Base-by-base conservation (phyloP, 2,329 filamentous ascomycete species). In the Venturia nashicola region DNA sequence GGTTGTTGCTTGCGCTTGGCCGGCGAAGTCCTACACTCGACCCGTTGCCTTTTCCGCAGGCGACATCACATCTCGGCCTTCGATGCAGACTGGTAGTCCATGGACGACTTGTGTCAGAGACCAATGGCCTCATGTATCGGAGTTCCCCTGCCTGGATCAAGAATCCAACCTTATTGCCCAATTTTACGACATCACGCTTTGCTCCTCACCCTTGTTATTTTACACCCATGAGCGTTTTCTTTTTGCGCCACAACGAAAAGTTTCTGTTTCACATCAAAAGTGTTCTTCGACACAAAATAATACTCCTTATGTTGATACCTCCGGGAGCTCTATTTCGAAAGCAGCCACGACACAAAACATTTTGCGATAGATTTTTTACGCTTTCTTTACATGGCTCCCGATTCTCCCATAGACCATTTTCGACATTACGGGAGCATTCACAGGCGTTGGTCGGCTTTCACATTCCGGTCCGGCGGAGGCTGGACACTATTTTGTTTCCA, bases 381-480 rank as follows among this genome's bases (percentile, higher is more conserved):
- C 23, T 5, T 46, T 48, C 18, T 39, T 51, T 32, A 20, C 12
- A 62, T 39, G n/a, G 39, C n/a, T 46, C 27, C 48, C 23, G 44
- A 62, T 62, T 62, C 60, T 46, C 60, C 60, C 5, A 51, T 62
- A 62, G 60, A 62, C 60, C 60, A 62, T 51, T 62, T 62, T 39
- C 23, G 44, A 62, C 36, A 61, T 36, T 36, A 51, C n/a, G 59
- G 32, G 27, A 9, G 16, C 27, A n/a, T 46, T 62, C 60, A 48
- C 20, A n/a, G 60, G 60, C 34, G 34, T 46, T 62, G n/a, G n/a
- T 39, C 20, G 60, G 43, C 43, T 36, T 62, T 51, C 14, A n/a
- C 32, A 57, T 16, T n/a, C 51, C 32, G 32, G 32, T 14, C 36
- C 32, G 51, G 51, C 16, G 51, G 51, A 20, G 32, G 27, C 36